A percentile compares a stretch with the other conserved stretches of the same genome.
phyloP scores from a whole-genome alignment of 176 grass and related monocot genomes.

The Microstegium vimineum region DNA sequence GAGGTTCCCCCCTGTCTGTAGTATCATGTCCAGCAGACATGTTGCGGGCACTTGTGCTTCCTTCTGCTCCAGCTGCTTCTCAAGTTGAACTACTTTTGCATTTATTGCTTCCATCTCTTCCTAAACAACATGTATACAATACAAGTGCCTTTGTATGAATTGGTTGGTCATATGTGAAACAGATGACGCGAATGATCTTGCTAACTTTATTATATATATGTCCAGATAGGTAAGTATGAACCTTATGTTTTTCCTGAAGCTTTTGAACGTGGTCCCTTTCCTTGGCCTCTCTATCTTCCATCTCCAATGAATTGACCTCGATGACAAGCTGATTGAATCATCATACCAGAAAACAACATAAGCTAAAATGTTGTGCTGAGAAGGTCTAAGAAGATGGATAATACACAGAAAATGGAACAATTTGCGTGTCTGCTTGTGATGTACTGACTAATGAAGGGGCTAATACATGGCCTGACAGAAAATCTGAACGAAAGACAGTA shows the following conservation, averaged over 20 bases:
- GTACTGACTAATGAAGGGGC: neutral
- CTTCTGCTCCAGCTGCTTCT: conserved; percentile 29
- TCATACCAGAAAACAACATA: neutral
- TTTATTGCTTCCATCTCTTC: conserved; percentile 21
- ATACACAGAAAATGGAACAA: neutral
- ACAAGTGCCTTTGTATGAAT: neutral
- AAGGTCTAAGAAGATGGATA: neutral
- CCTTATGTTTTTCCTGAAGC: conserved; percentile 30
- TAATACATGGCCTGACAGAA: neutral
- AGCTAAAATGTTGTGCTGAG: neutral
- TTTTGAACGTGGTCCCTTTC: neutral
- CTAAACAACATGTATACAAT: neutral
- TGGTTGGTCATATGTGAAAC: neutral
- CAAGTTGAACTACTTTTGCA: neutral
- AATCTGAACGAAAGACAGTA: no score
- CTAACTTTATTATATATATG: neutral
- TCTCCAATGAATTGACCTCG: neutral
- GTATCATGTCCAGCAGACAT: conserved; percentile 8
- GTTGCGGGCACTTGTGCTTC: neutral
- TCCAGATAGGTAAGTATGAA: conserved; percentile 6
- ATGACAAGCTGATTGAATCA: neutral
- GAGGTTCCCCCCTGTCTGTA: conserved; percentile 11
- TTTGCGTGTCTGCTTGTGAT: neutral
- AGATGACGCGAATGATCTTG: neutral
- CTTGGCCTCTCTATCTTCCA: neutral